Evolutionary conservation across 2,329 filamentous ascomycete genomes (phyloP), one percentile per base, ranked within the genome.

Genomic region (Penicillium expansum): DNA sequence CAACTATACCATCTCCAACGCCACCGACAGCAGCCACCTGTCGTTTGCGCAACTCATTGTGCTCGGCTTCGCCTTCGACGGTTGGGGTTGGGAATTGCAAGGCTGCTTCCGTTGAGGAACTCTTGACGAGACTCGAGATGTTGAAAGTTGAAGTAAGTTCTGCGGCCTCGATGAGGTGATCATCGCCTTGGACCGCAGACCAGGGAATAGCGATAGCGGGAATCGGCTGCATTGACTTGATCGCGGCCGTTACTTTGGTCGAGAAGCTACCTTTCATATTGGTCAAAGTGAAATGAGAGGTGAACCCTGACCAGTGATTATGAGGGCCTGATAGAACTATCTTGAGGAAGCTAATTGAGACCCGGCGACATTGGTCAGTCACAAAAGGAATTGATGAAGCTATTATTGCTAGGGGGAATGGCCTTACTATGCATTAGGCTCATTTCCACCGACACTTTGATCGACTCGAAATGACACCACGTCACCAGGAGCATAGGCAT

Each of bases 201-300:
- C 48, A 48, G 10, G 61, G 30, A 2, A 65, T 39, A 24, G 48
- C n/a, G 9, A 61, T 18, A 3, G 59, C 32, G 16, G 52, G 27
- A 10, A 39, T 55, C 10, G 41, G 51, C 22, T 63, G 41, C 63
- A 67, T 66, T 13, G 56, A 52, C 14, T 60, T 60, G 45, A 66
- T 35, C 5, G 64, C 62, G 8, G 58, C 24, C 39, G 45, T 82
- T 71, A 37, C 53, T 32, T 66, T 67, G 1, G 77, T 58, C 1
- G 79, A 73, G 65, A 87, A 87, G 5, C 74, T 74, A 37, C 86
- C 86, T 2, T 81, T 86, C 86, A 89, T 88, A 63, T 80, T 81
- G 11, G 77, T 77, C 51, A 89, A 75, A n/a, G 82, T 80, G 73
- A 90, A 90, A 59, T 86, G 85, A 69, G 80, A 88, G 65, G 83